These are phyloP conservation scores for Astrothelium macrocarpum DNA, from an alignment of 495 filamentous ascomycete species.

Conservation along the genomic window DNA sequence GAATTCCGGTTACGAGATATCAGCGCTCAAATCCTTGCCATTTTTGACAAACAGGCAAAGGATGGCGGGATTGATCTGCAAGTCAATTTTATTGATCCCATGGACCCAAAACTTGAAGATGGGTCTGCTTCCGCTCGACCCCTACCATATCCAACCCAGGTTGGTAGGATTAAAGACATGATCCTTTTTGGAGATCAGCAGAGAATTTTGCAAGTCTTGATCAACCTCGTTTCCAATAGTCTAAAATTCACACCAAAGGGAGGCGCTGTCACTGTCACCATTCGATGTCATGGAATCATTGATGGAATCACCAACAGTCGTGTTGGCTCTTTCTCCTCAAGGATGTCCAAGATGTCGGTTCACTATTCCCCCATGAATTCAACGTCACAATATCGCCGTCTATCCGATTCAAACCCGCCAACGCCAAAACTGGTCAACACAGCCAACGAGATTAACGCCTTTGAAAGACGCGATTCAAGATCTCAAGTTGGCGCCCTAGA, in stretches of 20 bases:
- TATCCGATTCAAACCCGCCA: slow-evolving; percentile 13
- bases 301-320: slow-evolving; percentile 21
- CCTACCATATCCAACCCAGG: slow-evolving; percentile 34
- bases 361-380: slow-evolving; percentile 19
- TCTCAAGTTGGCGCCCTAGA: slow-evolving; percentile 42
- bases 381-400: slow-evolving; percentile 21
- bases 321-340: not conserved
- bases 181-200: slow-evolving; percentile 85
- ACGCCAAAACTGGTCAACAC: slow-evolving; percentile 21
- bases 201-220: slow-evolving; percentile 77
- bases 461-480: slow-evolving; percentile 41
- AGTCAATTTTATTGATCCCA: slow-evolving; percentile 54
- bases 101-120: slow-evolving; percentile 34
- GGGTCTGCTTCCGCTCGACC: slow-evolving; percentile 11
- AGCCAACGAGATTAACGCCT: slow-evolving; percentile 29
- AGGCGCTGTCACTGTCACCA: slow-evolving; percentile 62
- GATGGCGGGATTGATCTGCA: slow-evolving; percentile 64
- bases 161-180: slow-evolving; percentile 60
- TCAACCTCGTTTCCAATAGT: slow-evolving; percentile 87
- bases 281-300: slow-evolving; percentile 57
- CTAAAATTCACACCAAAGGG: slow-evolving; percentile 82
- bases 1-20: slow-evolving; percentile 77
- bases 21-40: slow-evolving; percentile 64
- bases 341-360: not conserved
- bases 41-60: slow-evolving; percentile 80